phyloP scores from a whole-genome alignment of 2,329 filamentous ascomycete species.

The Neonectria punicea region DNA sequence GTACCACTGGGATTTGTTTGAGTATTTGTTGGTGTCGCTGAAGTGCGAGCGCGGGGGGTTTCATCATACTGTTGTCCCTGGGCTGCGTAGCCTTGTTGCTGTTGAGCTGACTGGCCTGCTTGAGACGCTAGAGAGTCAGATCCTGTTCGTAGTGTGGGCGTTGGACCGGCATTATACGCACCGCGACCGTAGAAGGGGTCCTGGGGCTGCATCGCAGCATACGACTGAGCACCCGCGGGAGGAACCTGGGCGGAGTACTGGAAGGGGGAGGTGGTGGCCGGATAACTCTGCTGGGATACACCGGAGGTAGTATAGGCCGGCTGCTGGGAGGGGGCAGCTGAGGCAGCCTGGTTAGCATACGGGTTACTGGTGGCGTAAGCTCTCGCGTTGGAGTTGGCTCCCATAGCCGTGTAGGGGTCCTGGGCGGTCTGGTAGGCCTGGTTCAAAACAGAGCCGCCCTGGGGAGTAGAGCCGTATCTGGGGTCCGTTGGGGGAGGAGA shows the following conservation, averaged over 20 bases:
- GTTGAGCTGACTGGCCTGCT: conserved; percentile 55
- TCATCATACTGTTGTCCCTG: conserved; percentile 65
- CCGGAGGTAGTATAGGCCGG: conserved; percentile 47
- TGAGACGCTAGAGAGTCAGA: conserved; percentile 60
- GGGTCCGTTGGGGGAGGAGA: conserved; percentile 47
- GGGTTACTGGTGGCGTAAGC: conserved; percentile 46
- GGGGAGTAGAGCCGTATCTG: conserved; percentile 45
- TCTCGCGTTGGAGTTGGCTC: conserved; percentile 48
- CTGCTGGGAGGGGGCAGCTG: conserved; percentile 46
- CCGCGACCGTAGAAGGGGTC: conserved; percentile 70
- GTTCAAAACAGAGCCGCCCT: conserved; percentile 46
- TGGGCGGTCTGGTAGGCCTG: conserved; percentile 44
- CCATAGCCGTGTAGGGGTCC: conserved; percentile 51
- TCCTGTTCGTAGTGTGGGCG: conserved; percentile 28
- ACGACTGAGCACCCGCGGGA: conserved; percentile 45
- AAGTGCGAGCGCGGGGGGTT: conserved; percentile 52
- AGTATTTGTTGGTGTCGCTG: conserved; percentile 51
- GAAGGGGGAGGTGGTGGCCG: conserved; percentile 45
- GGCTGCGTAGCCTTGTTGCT: conserved; percentile 50
- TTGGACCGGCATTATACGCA: conserved; percentile 58
- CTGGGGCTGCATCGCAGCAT: conserved; percentile 57
- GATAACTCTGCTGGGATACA: conserved; percentile 46
- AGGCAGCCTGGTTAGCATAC: conserved; percentile 46
- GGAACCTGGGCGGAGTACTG: conserved; percentile 52
- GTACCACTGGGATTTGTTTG: conserved; percentile 52